Evolutionary conservation across 371 early-diverging fungal genomes (phyloP).

Genomic region (Mucor saturninus): DNA sequence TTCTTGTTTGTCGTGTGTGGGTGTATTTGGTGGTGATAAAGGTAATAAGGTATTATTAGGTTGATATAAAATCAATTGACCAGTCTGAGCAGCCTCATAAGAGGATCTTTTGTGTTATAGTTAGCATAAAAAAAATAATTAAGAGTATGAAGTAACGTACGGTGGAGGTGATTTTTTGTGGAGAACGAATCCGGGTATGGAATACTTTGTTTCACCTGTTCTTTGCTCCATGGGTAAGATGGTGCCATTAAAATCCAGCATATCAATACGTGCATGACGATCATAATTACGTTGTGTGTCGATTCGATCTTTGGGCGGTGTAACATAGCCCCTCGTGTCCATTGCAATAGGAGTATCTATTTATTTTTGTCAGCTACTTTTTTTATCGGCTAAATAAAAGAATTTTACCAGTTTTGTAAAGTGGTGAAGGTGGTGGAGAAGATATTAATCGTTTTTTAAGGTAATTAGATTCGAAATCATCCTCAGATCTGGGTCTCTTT

Average conservation of each 20-base stretch:
- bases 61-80: conserved; percentile 6
- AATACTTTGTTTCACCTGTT: conserved; percentile 32
- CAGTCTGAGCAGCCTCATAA: neutral
- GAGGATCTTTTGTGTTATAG: neutral
- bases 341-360: no score
- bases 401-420: neutral
- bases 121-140: no score
- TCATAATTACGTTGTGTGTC: neutral
- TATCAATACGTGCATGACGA: conserved; percentile 13
- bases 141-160: neutral
- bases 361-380: no score
- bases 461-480: conserved; percentile 25
- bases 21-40: neutral
- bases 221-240: conserved; percentile 37
- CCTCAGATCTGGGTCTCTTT: conserved; percentile 24
- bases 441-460: conserved; percentile 27
- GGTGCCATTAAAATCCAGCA: conserved; percentile 30
- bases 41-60: neutral
- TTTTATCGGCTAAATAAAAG: neutral
- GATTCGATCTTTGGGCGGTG: no score
- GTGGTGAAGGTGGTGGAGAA: neutral
- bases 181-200: conserved; percentile 45
- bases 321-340: no score
- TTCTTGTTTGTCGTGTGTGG: conserved; percentile 2
- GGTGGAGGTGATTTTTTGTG: neutral